A percentile compares a stretch with the other conserved stretches of the same genome.
Conservation (phyloP, 495 filamentous ascomycete species). For the Penicillium ochrochloron region DNA sequence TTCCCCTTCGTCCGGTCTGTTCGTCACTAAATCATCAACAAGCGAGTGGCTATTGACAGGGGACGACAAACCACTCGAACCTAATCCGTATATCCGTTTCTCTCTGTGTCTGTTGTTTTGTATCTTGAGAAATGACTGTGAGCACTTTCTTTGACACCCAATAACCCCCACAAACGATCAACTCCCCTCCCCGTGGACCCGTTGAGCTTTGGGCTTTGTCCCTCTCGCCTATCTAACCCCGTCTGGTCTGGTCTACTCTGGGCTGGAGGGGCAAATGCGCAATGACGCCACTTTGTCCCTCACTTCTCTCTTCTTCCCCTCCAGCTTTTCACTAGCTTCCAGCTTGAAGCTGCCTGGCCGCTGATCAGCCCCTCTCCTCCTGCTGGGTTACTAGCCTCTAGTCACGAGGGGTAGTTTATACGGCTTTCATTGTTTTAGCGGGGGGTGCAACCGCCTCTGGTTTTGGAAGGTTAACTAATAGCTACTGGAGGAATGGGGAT, state of each 20-base stretch:
- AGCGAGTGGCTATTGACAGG: background rate
- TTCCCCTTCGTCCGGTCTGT: constrained; percentile 13
- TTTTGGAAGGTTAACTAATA: background rate
- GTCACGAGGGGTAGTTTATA: background rate
- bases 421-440: background rate
- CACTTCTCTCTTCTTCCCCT: background rate
- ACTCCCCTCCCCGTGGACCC: background rate
- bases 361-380: background rate
- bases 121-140: background rate
- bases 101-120: too few species aligned
- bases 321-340: background rate
- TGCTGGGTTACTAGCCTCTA: background rate
- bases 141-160: background rate
- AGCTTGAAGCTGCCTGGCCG: background rate
- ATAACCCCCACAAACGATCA: background rate
- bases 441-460: constrained; percentile 11
- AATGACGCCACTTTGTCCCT: constrained; percentile 4
- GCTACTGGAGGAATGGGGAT: background rate
- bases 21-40: background rate
- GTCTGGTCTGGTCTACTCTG: background rate
- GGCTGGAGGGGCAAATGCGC: constrained; percentile 5
- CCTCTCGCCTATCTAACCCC: background rate
- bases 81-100: background rate
- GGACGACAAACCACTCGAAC: background rate
- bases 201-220: background rate